Percentiles rank a stretch among this genome's conserved stretches.
These are phyloP conservation scores for Blastocystis sp. DNA, from an alignment of 352 stramenopile species.

Conservation along the genomic window DNA sequence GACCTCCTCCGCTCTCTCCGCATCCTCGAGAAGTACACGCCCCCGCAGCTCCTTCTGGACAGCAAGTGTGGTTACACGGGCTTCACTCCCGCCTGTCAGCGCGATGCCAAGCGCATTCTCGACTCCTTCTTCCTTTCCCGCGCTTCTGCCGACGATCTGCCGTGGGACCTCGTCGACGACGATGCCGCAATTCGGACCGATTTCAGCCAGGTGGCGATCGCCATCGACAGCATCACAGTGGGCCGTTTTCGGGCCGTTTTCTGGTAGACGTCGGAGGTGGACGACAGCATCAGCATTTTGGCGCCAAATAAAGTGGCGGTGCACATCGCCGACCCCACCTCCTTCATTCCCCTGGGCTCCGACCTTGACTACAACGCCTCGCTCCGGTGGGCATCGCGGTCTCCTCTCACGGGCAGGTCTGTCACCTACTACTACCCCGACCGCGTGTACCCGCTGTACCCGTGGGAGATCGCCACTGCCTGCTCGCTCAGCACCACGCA, in stretches of 20 bases:
- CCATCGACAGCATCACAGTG: slow-evolving; percentile 59
- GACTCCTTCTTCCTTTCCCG: background rate
- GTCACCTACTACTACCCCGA: slow-evolving; percentile 67
- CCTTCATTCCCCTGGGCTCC: slow-evolving; percentile 41
- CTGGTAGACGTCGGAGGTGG: slow-evolving; percentile 45
- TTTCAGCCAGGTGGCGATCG: slow-evolving; percentile 23
- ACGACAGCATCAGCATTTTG: slow-evolving; percentile 64
- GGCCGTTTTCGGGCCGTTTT: background rate
- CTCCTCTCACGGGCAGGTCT: background rate
- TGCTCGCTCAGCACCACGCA: slow-evolving; percentile 64
- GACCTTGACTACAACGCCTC: slow-evolving; percentile 54
- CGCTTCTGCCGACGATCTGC: background rate
- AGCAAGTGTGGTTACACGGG: slow-evolving; percentile 55
- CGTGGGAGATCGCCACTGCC: slow-evolving; percentile 50
- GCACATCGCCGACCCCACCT: slow-evolving; percentile 57
- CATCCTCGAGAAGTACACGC: slow-evolving; percentile 20
- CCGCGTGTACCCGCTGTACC: slow-evolving; percentile 57
- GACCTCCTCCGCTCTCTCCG: slow-evolving; percentile 27
- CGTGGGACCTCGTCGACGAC: background rate
- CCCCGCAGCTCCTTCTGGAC: slow-evolving; percentile 55
- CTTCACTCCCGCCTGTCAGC: slow-evolving; percentile 24
- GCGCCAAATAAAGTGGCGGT: slow-evolving; percentile 27
- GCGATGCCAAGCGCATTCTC: slow-evolving; percentile 20
- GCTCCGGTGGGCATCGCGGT: background rate
- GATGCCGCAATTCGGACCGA: slow-evolving; percentile 7